These are phyloP conservation scores for Pythium utonaiense DNA, from an alignment of 352 stramenopile genomes.

Conservation along the genomic window DNA sequence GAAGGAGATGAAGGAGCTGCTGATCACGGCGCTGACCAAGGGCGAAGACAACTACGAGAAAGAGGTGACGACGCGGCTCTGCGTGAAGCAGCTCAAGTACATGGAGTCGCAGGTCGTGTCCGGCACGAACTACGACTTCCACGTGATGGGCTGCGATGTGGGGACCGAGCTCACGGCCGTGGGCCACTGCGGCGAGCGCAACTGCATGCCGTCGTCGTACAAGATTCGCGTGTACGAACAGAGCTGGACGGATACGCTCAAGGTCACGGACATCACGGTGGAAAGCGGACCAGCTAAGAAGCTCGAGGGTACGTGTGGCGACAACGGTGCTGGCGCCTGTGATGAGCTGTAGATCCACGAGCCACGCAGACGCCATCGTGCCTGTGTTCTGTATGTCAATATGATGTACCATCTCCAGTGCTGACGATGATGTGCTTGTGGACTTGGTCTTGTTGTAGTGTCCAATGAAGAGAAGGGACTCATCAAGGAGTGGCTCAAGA, in stretches of 20 bases:
- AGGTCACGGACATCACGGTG: constrained; percentile 47
- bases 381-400: not conserved
- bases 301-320: constrained; percentile 18
- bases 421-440: constrained; percentile 8
- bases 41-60: constrained; percentile 28
- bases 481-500: constrained; percentile 59
- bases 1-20: constrained; percentile 20
- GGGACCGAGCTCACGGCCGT: constrained; percentile 30
- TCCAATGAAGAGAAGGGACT: constrained; percentile 46
- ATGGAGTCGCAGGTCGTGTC: constrained; percentile 65
- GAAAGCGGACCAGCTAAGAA: constrained; percentile 6
- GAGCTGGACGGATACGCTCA: constrained; percentile 54
- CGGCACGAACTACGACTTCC: constrained; percentile 75
- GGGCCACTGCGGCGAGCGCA: constrained; percentile 35
- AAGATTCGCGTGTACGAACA: constrained; percentile 56
- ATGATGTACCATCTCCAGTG: not conserved
- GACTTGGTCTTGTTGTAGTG: constrained; percentile 18
- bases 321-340: not conserved
- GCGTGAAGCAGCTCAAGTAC: constrained; percentile 34
- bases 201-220: constrained; percentile 33
- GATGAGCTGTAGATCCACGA: constrained; percentile 12
- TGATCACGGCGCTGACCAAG: constrained; percentile 22
- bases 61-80: constrained; percentile 30
- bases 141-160: constrained; percentile 48
- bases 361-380: not conserved